Evolutionary conservation across 2,329 filamentous ascomycete species (phyloP).

Genomic region (Beauveria brongniartii): DNA sequence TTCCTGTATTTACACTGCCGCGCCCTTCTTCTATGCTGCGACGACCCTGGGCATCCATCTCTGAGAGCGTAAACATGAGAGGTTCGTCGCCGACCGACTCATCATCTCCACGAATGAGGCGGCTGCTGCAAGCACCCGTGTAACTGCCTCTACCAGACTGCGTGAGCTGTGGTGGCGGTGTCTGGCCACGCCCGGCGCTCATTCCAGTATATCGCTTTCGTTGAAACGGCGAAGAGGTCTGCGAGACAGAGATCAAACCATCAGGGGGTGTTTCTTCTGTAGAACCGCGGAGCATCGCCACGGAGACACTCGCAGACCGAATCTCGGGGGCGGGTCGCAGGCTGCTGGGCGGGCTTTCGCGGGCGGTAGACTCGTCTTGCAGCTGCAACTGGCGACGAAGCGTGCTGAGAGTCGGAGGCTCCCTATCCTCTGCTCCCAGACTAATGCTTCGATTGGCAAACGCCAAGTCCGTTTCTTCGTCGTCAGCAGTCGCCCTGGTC

Average conservation of each 20-base stretch:
- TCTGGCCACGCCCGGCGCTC: slow-evolving; percentile 26
- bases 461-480: slow-evolving; percentile 54
- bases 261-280: slow-evolving; percentile 40
- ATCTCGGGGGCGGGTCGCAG: slow-evolving; percentile 38
- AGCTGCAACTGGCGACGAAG: slow-evolving; percentile 37
- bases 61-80: slow-evolving; percentile 64
- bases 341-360: slow-evolving; percentile 15
- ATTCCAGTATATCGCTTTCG: slow-evolving; percentile 39
- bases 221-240: slow-evolving; percentile 38
- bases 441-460: slow-evolving; percentile 61
- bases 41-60: slow-evolving; percentile 53
- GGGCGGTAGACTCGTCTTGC: slow-evolving; percentile 23
- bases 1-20: slow-evolving; percentile 20
- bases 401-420: slow-evolving; percentile 56
- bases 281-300: slow-evolving; percentile 32
- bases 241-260: slow-evolving; percentile 31
- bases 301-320: slow-evolving; percentile 29
- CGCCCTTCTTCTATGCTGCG: slow-evolving; percentile 50
- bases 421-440: slow-evolving; percentile 55
- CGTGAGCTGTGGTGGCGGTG: slow-evolving; percentile 25
- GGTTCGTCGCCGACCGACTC: slow-evolving; percentile 58
- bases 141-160: slow-evolving; percentile 40
- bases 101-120: slow-evolving; percentile 34
- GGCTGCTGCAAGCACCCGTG: slow-evolving; percentile 31
- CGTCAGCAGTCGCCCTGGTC: slow-evolving; percentile 43